Percentiles rank a stretch among this genome's conserved stretches.
phyloP scores from a whole-genome alignment of 139 green algal genomes.

The Micractinium conductrix region DNA sequence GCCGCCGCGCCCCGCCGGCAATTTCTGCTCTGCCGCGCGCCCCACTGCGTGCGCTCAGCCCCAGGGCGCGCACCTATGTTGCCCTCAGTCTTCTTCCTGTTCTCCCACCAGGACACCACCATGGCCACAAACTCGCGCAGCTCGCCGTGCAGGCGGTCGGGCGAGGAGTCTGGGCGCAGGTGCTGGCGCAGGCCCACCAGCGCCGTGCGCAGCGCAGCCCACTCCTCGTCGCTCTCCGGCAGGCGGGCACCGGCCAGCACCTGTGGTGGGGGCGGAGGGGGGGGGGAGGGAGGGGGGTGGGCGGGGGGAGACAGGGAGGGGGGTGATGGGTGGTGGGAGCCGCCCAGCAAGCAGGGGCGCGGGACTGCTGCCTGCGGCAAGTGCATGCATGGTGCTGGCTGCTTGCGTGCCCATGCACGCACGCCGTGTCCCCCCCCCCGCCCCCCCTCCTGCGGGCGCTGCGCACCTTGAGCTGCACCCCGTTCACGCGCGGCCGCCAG shows the following conservation, averaged over 20 bases:
- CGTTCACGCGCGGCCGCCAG: slow-evolving; percentile 68
- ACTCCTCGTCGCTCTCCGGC: slow-evolving; percentile 59
- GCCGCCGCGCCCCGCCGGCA: too few relatives aligned
- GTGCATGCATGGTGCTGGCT: background rate
- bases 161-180: slow-evolving; percentile 32
- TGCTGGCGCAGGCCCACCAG: slow-evolving; percentile 43
- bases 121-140: slow-evolving; percentile 50
- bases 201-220: slow-evolving; percentile 28
- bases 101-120: slow-evolving; percentile 65
- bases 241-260: slow-evolving; percentile 52
- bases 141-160: slow-evolving; percentile 40
- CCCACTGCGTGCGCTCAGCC: too few relatives aligned
- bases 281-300: background rate
- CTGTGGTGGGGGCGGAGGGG: background rate
- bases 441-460: too few relatives aligned
- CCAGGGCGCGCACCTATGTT: background rate
- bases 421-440: too few relatives aligned
- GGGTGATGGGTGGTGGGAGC: background rate
- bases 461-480: slow-evolving; percentile 65
- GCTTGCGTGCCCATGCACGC: too few relatives aligned
- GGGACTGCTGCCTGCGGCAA: too few relatives aligned
- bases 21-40: too few relatives aligned
- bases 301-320: background rate
- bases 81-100: slow-evolving; percentile 50
- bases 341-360: background rate